These are phyloP conservation scores for Afroboletus lepidellus DNA, from an alignment of 1,284 basidiomycete genomes.

Conservation along the genomic window DNA sequence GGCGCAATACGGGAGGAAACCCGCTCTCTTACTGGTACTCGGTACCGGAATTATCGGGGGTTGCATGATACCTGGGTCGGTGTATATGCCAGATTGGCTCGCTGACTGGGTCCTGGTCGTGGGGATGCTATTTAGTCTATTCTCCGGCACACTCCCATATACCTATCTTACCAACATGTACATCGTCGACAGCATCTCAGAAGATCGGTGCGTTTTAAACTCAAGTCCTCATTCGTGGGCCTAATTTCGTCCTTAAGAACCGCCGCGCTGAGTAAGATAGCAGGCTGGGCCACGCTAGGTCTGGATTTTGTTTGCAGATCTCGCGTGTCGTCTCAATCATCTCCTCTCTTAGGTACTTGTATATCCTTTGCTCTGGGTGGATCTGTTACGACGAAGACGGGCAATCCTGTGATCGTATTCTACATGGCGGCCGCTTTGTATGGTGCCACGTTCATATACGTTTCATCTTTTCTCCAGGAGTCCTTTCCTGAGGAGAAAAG, in stretches of 20 bases:
- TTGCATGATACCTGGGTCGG: constrained; percentile 22
- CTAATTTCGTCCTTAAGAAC: constrained; percentile 23
- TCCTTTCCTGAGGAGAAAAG: constrained; percentile 31
- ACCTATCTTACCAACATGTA: constrained; percentile 28
- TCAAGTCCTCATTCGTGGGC: neutral
- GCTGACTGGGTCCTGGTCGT: constrained; percentile 17
- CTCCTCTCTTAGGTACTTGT: constrained; percentile 22
- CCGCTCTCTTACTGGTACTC: constrained; percentile 25
- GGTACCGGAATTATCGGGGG: constrained; percentile 12
- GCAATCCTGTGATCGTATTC: constrained; percentile 30
- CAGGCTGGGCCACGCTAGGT: constrained; percentile 33
- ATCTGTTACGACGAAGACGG: constrained; percentile 28
- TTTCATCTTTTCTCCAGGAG: constrained; percentile 33
- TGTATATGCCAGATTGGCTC: constrained; percentile 9
- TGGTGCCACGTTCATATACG: constrained; percentile 21
- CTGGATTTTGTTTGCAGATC: neutral
- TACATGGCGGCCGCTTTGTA: constrained; percentile 21
- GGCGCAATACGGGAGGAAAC: constrained; percentile 32
- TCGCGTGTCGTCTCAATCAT: neutral
- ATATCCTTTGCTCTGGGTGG: constrained; percentile 33
- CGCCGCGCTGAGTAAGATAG: constrained; percentile 27
- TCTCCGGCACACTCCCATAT: constrained; percentile 15
- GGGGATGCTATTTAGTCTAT: constrained; percentile 16
- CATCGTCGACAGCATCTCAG: constrained; percentile 29
- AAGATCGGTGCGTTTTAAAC: constrained; percentile 26